Conservation (phyloP, 805 yeast species). For the Candida railenensis region DNA sequence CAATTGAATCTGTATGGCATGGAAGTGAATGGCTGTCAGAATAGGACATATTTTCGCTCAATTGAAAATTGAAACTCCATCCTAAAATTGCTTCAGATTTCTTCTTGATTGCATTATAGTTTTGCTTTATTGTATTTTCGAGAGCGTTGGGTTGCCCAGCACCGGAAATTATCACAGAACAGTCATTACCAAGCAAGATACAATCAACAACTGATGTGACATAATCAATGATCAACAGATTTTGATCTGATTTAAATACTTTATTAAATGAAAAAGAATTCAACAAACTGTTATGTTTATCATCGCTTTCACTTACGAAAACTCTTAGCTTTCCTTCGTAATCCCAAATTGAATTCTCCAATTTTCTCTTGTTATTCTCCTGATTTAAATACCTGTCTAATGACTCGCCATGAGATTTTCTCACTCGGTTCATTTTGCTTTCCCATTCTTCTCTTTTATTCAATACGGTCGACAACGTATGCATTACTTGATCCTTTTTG, state of each 20-base stretch:
- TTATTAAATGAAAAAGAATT: slow-evolving; percentile 17
- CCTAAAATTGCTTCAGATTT: neutral
- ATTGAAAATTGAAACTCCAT: neutral
- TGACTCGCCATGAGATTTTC: slow-evolving; percentile 8
- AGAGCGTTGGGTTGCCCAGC: neutral
- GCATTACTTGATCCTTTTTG: too few relatives aligned
- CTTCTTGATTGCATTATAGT: neutral
- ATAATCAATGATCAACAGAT: neutral
- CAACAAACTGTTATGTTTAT: slow-evolving; percentile 4
- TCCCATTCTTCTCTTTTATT: neutral
- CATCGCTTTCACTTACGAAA: slow-evolving; percentile 8
- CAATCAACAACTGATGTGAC: slow-evolving; percentile 14
- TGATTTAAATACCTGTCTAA: slow-evolving; percentile 31
- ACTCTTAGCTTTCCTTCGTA: slow-evolving; percentile 25
- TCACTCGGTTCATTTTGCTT: slow-evolving; percentile 9
- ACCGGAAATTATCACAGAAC: slow-evolving; percentile 12
- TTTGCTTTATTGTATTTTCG: neutral
- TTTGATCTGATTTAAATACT: slow-evolving; percentile 7
- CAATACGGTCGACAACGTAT: too few relatives aligned
- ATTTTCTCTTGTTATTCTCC: slow-evolving; percentile 35
- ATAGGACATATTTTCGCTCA: neutral
- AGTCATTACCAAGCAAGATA: slow-evolving; percentile 15
- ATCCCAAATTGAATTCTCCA: slow-evolving; percentile 50
- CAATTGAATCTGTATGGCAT: neutral
- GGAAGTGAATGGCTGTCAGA: neutral